Conservation (phyloP, 1,139 yeast genomes). For the Candida gigantensis region DNA sequence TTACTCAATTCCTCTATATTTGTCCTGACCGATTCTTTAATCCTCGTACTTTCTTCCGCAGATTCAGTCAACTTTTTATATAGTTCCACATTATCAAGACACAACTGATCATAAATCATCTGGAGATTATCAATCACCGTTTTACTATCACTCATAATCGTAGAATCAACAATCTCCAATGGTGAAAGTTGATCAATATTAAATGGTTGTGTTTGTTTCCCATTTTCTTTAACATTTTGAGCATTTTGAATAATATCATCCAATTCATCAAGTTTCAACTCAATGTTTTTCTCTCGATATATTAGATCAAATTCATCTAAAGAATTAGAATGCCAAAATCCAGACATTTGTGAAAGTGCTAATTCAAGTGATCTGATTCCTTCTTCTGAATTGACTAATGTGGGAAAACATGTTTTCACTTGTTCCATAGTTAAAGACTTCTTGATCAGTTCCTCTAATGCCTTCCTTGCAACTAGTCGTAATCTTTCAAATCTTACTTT, state of each 20-base stretch:
- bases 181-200: conserved; percentile 36
- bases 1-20: conserved; percentile 26
- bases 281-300: conserved; percentile 61
- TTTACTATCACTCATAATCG: conserved; percentile 24
- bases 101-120: conserved; percentile 41
- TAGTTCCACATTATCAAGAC: conserved; percentile 36
- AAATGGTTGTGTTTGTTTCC: conserved; percentile 25
- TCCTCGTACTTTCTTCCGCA: conserved; percentile 23
- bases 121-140: conserved; percentile 30
- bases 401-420: conserved; percentile 67
- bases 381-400: conserved; percentile 46
- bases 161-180: conserved; percentile 36
- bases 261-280: conserved; percentile 57
- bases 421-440: conserved; percentile 62
- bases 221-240: conserved; percentile 26
- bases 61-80: conserved; percentile 25
- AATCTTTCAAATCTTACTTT: conserved; percentile 56
- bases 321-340: conserved; percentile 62
- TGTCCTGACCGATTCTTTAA: conserved; percentile 24
- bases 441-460: conserved; percentile 64
- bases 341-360: conserved; percentile 61
- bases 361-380: conserved; percentile 56
- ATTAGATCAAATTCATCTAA: conserved; percentile 66
- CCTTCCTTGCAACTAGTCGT: conserved; percentile 58
- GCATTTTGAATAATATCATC: conserved; percentile 68